A percentile compares a stretch with the other conserved stretches of the same genome.
phyloP scores from a whole-genome alignment of 306 rosid genomes.

The Albizia julibrissin region DNA sequence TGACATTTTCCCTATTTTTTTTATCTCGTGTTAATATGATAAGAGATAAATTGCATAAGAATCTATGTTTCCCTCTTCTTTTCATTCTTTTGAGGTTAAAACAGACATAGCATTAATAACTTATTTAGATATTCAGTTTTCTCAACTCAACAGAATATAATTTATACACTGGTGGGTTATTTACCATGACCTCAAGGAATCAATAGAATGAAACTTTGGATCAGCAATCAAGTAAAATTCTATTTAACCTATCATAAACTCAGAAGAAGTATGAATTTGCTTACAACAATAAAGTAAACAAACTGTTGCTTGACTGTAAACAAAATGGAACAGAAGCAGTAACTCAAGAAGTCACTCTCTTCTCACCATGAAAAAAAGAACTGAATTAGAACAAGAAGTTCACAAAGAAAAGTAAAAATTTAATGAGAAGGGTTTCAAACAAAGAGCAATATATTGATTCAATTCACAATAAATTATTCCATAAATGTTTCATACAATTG shows the following conservation, averaged over 20 bases:
- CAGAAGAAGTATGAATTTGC: neutral
- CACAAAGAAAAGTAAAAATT: neutral
- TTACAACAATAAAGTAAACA: neutral
- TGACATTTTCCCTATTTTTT: too few species aligned
- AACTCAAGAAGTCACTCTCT: neutral
- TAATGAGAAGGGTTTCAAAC: neutral
- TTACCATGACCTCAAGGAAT: neutral
- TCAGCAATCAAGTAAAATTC: neutral
- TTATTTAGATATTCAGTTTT: too few species aligned
- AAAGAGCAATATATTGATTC: constrained; percentile 1
- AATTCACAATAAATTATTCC: neutral
- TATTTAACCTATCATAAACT: neutral
- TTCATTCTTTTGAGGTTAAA: neutral
- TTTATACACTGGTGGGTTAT: too few species aligned
- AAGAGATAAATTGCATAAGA: neutral
- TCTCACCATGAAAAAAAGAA: neutral
- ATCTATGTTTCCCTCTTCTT: neutral
- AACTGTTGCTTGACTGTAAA: neutral
- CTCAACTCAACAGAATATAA: too few species aligned
- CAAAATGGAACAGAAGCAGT: neutral
- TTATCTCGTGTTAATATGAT: too few species aligned
- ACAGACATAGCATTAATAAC: neutral
- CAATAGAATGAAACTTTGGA: neutral
- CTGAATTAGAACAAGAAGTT: neutral
- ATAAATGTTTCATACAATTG: constrained; percentile 3